Base-by-base conservation (phyloP, 2,329 filamentous ascomycete genomes). In the Cercospora sojina region DNA sequence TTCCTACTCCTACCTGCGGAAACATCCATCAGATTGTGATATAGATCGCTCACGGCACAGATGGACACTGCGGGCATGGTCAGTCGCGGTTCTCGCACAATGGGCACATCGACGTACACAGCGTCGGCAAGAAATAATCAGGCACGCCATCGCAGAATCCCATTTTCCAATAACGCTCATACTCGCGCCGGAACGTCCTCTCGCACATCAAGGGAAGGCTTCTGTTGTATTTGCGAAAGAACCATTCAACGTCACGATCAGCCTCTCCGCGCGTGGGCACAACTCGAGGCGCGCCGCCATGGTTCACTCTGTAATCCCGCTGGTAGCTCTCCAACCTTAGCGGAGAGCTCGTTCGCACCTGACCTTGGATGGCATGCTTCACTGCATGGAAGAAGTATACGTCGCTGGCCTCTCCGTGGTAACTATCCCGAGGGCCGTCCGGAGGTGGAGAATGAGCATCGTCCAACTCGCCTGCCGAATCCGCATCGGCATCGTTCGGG, bases 401-500 rank as follows among this genome's bases (percentile, higher is more conserved):
- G n/a, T 64, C 62, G 62, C 62, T 64, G 13, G 62, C 41, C 25
- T 64, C 62, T 27, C 62, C 62, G 18, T 59, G 41, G 43, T 64
- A 64, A 25, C 62, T 49, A 32, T 64, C 62, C n/a, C 43, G 27
- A 9, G 59, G 35, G 59, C 23, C 58, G 43, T 61, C n/a, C 31
- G 27, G 3, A 13, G 47, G 20, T 12, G 47, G 20, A 23, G 47
- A 51, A 31, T 51, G 35, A 47, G 23, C 10, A 23, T 25, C 20
- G 16, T 27, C 43, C 57, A 10, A 53, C 13, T 13, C 47, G 20
- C 20, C 47, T 51, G 47, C 12, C 9, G 43, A 43, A 16, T 65
- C 63, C 23, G 43, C 5, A 13, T 23, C 29, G 13, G 29, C 63
- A n/a, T 43, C 57, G 18, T 55, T 18, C n/a, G 47, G 31, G 38